Base-by-base conservation (phyloP, 2,329 filamentous ascomycete genomes). In the Neodidymelliopsis sp. region DNA sequence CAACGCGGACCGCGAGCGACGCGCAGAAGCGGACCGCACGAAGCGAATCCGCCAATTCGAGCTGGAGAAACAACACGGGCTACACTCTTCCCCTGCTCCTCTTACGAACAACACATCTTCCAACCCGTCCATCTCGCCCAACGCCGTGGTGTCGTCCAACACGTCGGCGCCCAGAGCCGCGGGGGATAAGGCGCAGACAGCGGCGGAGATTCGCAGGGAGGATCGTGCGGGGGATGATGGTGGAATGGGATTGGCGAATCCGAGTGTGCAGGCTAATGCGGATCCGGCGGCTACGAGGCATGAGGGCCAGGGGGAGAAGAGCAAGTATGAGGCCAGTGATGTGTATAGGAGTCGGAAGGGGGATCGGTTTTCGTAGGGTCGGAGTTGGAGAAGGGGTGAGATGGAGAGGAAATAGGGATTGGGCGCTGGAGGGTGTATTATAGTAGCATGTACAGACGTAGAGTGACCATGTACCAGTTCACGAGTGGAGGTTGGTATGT, bases 261-360 rank as follows among this genome's bases (percentile, higher is more conserved):
- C 90, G 16, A 90, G 88, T 70, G 81, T 84, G 65, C 89, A 94
- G 75, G 84, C 86, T 23, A 84, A 82, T 65, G 77, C 78, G 56
- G 92, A 96, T 75, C 91, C 91, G n/a, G 91, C 92, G 10, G 88
- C 91, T 8, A 95, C 90, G 42, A 80, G 86, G 58, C 91, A 96
- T 75, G 67, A 79, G 82, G 56, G 78, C 89, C 65, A 77, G 25
- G 89, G 92, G 73, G 89, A 92, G 73, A 95, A 91, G 80, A 89
- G 90, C 72, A 96, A 96, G 76, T 97, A 95, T 74, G 92, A 97
- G 77, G 87, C 89, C 23, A 79, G 78, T 42, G 80, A 84, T 60
- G 88, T 91, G 45, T 97, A 87, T 74, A 79, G 83, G 62, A 88
- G 87, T 74, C 84, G 80, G 53, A 95, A 91, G 72, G 94, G 94